Evolutionary conservation across 2,329 filamentous ascomycete species (phyloP).

Genomic region (Apiospora koreana): DNA sequence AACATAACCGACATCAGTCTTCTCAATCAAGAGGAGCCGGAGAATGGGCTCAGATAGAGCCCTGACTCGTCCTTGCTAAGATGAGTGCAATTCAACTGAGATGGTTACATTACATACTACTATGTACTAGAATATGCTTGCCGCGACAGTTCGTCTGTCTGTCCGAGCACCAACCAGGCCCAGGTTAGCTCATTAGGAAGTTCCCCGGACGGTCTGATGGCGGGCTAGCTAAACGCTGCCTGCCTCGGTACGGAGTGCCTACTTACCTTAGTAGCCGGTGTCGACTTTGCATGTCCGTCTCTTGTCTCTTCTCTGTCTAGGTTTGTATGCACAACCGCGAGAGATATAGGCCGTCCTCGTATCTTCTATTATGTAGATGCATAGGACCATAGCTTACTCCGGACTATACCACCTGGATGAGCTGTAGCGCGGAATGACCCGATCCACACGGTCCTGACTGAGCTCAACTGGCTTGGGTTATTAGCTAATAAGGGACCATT

Average conservation of each 20-base stretch:
- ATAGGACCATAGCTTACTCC: no score
- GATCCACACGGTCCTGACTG: background rate
- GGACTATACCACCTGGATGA: background rate
- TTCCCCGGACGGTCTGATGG: constrained; percentile 7
- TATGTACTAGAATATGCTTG: background rate
- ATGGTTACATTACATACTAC: background rate
- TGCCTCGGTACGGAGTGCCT: background rate
- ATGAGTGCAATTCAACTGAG: background rate
- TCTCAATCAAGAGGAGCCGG: background rate
- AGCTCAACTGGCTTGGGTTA: background rate
- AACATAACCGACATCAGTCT: background rate
- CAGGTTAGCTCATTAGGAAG: background rate
- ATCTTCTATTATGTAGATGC: background rate
- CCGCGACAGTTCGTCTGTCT: background rate
- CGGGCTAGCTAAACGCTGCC: background rate
- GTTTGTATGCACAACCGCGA: background rate
- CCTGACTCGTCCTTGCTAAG: background rate
- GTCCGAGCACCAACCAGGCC: background rate
- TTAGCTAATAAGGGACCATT: background rate
- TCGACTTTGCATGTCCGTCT: background rate
- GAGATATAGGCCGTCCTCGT: background rate
- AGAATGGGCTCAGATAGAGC: background rate
- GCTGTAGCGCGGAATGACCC: background rate
- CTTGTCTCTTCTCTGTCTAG: no score
- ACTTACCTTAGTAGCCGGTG: background rate